phyloP scores from a whole-genome alignment of 495 filamentous ascomycete genomes.

The Lentithecium fluviatile region DNA sequence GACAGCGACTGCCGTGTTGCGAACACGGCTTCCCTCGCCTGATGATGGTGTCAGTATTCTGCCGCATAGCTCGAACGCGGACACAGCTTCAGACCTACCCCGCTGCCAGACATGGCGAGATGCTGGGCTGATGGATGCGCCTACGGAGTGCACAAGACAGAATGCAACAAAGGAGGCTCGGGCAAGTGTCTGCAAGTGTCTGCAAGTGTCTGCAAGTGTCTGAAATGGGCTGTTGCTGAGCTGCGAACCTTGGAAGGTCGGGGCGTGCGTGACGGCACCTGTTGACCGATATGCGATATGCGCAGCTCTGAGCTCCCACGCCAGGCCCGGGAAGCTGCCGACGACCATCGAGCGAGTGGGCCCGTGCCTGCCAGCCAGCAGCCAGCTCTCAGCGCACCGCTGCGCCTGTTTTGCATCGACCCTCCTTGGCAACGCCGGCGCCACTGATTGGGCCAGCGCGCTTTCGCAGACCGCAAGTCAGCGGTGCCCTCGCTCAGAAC shows the following conservation, averaged over 20 bases:
- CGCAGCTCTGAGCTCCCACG: too few species aligned
- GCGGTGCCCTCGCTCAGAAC: background rate
- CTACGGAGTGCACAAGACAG: background rate
- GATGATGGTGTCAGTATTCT: conserved; percentile 19
- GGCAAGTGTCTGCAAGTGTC: background rate
- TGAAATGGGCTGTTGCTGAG: too few species aligned
- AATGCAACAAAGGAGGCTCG: background rate
- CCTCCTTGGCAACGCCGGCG: background rate
- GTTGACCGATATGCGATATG: too few species aligned
- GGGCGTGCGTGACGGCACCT: background rate
- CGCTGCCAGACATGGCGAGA: conserved; percentile 58
- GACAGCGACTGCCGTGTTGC: conserved; percentile 95
- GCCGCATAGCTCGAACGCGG: conserved; percentile 15
- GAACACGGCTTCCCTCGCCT: conserved; percentile 94
- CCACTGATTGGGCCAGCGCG: conserved; percentile 1
- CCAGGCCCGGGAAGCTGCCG: too few species aligned
- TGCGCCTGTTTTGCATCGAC: background rate
- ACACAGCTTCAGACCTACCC: conserved; percentile 48
- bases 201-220: too few species aligned
- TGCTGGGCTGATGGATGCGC: conserved; percentile 1
- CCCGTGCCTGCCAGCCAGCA: background rate
- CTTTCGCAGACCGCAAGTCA: conserved; percentile 12
- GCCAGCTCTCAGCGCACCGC: background rate
- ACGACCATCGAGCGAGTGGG: too few species aligned
- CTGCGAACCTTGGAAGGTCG: too few species aligned